Conservation (phyloP, 2,329 filamentous ascomycete species). For the Waltergamsia citrina region DNA sequence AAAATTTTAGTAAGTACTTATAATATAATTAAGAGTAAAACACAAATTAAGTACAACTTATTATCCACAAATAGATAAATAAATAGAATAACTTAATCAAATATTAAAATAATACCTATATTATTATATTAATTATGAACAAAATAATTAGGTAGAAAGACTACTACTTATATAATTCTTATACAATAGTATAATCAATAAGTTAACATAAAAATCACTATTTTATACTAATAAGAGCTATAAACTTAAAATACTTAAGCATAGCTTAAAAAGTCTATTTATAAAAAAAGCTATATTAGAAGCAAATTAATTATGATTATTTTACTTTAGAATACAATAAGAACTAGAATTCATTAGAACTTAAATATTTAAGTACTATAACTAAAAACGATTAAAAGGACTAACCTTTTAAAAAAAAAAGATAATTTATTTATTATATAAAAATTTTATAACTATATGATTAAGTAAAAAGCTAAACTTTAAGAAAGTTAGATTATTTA, state of each 20-base stretch:
- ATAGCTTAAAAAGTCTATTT: background rate
- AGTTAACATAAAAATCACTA: slow-evolving; percentile 2
- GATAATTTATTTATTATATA: slow-evolving; percentile 6
- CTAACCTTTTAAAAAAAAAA: slow-evolving; percentile 6
- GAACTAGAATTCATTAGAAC: slow-evolving; percentile 5
- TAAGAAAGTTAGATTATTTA: slow-evolving; percentile 11
- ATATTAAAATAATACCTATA: slow-evolving; percentile 3
- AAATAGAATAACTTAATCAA: slow-evolving; percentile 4
- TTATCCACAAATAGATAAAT: slow-evolving; percentile 3
- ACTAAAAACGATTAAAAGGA: slow-evolving; percentile 8
- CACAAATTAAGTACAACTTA: slow-evolving; percentile 4
- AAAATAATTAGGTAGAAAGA: slow-evolving; percentile 4
- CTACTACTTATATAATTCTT: slow-evolving; percentile 2
- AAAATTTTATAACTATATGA: slow-evolving; percentile 6
- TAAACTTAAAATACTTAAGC: slow-evolving; percentile 2
- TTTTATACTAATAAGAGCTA: slow-evolving; percentile 5
- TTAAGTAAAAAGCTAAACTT: slow-evolving; percentile 6
- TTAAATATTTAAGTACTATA: slow-evolving; percentile 8
- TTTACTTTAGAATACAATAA: slow-evolving; percentile 6
- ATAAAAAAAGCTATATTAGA: slow-evolving; percentile 5
- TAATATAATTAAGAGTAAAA: slow-evolving; percentile 3
- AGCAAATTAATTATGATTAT: slow-evolving; percentile 4
- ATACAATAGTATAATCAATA: slow-evolving; percentile 2
- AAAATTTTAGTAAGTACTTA: slow-evolving; percentile 3
- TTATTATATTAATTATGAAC: slow-evolving; percentile 5